Base-by-base conservation (phyloP, 345 rosid species). In the Crucihimalaya himalaica region DNA sequence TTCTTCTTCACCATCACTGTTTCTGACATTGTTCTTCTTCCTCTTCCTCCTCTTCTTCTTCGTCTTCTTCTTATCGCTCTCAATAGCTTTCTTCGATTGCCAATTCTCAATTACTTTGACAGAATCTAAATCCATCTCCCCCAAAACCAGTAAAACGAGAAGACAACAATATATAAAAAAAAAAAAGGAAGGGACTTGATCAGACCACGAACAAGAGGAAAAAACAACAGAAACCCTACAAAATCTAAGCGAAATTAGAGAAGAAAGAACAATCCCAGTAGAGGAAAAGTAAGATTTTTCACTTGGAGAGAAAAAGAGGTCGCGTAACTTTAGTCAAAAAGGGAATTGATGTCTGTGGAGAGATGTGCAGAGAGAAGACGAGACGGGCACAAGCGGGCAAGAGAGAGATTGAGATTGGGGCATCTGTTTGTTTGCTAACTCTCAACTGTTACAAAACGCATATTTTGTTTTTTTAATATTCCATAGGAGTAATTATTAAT, bases 41-140 rank as follows among this genome's bases (percentile, higher is more conserved):
- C 66, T 75, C 80, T 80, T 84, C 47, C 68, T 75, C 80, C 72
- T 84, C 86, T 78, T 86, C 73, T 3, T 67, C 46, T 8, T 66
- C 52, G 47, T 73, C 51, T 29, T 68, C 23, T 61, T 75, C 73
- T 72, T 83, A 80, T 86, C 87, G 34, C 8, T 53, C 51, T 72
- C 74, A 11, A 37, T 18, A 43, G 70, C 43, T 52, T 55, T 53
- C 28, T 71, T 32, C n/a, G 69, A 58, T 52, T 51, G 68, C 76
- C 76, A 77, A 42, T 72, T 45, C 31, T 72, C 73, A 56, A 51
- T 3, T 5, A 67, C 74, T 68, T 78, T 60, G 10, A 72, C 70
- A 47, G 76, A 71, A 5, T 67, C 81, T 45, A 72, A 60, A 61
- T 43, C 68, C 81, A 78, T 78, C 69, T 35, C 70, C 46, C 43